Base-by-base conservation (phyloP, 1,284 basidiomycete genomes). In the Rhodotorula mucilaginosa region DNA sequence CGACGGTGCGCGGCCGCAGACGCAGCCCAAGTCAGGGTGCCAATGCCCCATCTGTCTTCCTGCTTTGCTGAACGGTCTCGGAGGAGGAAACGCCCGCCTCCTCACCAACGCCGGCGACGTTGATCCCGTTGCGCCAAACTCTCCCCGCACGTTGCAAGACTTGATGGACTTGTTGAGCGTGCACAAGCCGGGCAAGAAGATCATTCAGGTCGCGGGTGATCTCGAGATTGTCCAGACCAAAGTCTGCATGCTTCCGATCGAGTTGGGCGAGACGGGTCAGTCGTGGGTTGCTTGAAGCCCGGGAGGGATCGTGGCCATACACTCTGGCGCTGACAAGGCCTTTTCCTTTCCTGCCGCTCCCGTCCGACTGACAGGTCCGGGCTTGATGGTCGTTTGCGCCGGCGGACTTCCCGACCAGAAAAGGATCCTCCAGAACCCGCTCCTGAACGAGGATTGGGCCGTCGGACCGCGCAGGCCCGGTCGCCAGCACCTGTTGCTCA, bases 171-270 rank as follows among this genome's bases (percentile, higher is more conserved):
- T 64, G 3, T 26, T 64, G 39, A 34, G 52, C 1, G n/a, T 29
- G 13, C 63, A 46, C 54, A 34, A n/a, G 63, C 54, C 63, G 16
- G 59, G 52, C 15, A 49, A 67, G 52, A 46, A 67, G 52, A 52
- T 67, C 3, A 34, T 56, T 8, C 10, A 57, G 39, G 29, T 67
- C 34, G 46, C 60, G 3, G 51, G 44, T 8, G 39, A 67, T 6
- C 15, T 67, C 31, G 46, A 57, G 3, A 56, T 67, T 34, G 10
- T 47, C n/a, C 46, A 61, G 60, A 66, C 65, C 19, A 34, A 49
- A 5, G 52, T 57, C 4, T 46, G 59, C 31, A 31, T 46, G 4
- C 29, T 65, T 15, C 3, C n/a, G 49, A 8, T 48, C 13, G 46
- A 47, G 26, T 21, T n/a, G n/a, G 19, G 34, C 39, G 39, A 18